Percentiles rank a stretch among this genome's conserved stretches.
Conservation (phyloP, 1,139 yeast genomes). For the Saccharomyces uvarum region DNA sequence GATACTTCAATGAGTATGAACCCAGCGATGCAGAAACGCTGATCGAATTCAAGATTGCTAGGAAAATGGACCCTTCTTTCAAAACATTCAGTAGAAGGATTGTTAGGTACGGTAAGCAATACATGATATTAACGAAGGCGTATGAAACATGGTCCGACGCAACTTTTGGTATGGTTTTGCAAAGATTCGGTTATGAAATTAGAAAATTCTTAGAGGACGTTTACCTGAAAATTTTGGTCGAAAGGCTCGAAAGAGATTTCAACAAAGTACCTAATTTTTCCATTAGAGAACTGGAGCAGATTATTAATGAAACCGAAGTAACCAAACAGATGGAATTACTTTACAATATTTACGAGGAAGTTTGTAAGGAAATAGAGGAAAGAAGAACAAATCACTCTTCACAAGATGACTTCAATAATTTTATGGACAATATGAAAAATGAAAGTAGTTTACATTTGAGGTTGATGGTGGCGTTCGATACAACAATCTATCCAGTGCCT, state of each 20-base stretch:
- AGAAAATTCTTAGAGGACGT: slow-evolving; percentile 42
- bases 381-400: slow-evolving; percentile 25
- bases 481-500: slow-evolving; percentile 47
- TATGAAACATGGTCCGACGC: slow-evolving; percentile 47
- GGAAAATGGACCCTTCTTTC: slow-evolving; percentile 64
- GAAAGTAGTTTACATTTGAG: slow-evolving; percentile 19
- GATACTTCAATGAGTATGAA: slow-evolving; percentile 58
- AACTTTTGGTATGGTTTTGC: slow-evolving; percentile 65
- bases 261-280: slow-evolving; percentile 40
- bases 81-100: slow-evolving; percentile 64
- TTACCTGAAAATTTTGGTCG: slow-evolving; percentile 40
- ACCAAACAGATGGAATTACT: slow-evolving; percentile 22
- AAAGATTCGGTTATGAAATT: slow-evolving; percentile 60
- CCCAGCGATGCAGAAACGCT: slow-evolving; percentile 25
- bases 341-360: slow-evolving; percentile 18
- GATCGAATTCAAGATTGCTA: slow-evolving; percentile 69
- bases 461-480: slow-evolving; percentile 35
- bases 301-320: slow-evolving; percentile 21
- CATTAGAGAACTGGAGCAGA: slow-evolving; percentile 42
- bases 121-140: slow-evolving; percentile 48
- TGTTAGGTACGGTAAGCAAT: slow-evolving; percentile 56
- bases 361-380: slow-evolving; percentile 20
- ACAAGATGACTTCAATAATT: slow-evolving; percentile 28
- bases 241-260: slow-evolving; percentile 49
- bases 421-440: slow-evolving; percentile 29